Evolutionary conservation across 2,329 filamentous ascomycete species (phyloP).

Genomic region (Zymoseptoria ardabiliae): DNA sequence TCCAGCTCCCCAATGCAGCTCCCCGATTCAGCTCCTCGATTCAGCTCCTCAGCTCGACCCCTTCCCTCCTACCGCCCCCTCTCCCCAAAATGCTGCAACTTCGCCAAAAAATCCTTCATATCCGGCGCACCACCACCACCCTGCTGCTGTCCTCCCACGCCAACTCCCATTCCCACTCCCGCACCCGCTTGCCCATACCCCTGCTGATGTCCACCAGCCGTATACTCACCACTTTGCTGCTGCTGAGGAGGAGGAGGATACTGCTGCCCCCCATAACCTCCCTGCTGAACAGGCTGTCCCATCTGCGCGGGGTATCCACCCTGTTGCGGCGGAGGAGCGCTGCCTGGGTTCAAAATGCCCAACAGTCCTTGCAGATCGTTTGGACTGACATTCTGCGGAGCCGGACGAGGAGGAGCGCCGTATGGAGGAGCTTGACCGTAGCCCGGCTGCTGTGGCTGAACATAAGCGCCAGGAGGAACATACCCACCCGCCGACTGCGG

Average conservation of each 20-base stretch:
- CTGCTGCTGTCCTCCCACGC: neutral
- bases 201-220: neutral
- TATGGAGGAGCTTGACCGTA: conserved; percentile 25
- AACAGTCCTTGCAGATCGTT: conserved; percentile 64
- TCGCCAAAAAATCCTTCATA: neutral
- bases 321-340: conserved; percentile 23
- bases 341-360: conserved; percentile 43
- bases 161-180: neutral
- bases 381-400: conserved; percentile 61
- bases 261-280: neutral
- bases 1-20: no score
- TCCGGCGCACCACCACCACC: neutral
- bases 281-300: no score
- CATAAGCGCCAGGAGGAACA: conserved; percentile 10
- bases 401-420: conserved; percentile 22
- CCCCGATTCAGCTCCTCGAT: no score
- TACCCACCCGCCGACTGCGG: neutral
- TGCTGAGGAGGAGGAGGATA: neutral
- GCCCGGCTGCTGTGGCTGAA: conserved; percentile 27
- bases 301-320: neutral
- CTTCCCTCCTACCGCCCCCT: neutral
- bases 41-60: no score
- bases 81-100: neutral
- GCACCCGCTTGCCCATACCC: neutral
- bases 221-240: neutral